These are phyloP conservation scores for Gossypium sturtianum DNA, from an alignment of 345 rosid genomes.

Conservation along the genomic window DNA sequence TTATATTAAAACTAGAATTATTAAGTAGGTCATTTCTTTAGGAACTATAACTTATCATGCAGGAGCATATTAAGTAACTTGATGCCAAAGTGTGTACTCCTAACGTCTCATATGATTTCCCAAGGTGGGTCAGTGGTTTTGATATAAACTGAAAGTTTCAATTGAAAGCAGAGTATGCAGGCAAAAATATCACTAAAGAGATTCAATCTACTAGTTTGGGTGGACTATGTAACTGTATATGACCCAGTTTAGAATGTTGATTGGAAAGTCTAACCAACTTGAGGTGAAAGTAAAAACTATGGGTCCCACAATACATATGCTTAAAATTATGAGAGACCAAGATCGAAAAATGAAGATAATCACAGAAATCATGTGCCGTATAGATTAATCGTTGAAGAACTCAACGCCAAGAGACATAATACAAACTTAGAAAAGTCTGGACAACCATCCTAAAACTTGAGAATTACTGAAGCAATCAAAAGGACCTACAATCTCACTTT, in stretches of 20 bases:
- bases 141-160: slow-evolving; percentile 2
- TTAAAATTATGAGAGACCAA: neutral
- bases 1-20: neutral
- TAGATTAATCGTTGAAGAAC: neutral
- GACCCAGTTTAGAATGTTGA: slow-evolving; percentile 1
- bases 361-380: neutral
- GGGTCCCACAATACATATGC: neutral
- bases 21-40: neutral
- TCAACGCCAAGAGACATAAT: neutral
- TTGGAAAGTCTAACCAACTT: slow-evolving; percentile 4
- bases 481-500: neutral
- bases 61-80: neutral
- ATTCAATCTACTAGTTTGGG: neutral
- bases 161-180: neutral
- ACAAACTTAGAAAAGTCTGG: neutral
- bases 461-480: slow-evolving; percentile 3
- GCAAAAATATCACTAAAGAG: neutral
- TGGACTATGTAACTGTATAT: neutral
- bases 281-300: slow-evolving; percentile 2
- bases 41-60: neutral
- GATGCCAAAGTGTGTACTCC: neutral
- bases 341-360: neutral
- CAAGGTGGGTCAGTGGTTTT: neutral
- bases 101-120: neutral
- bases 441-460: slow-evolving; percentile 1